phyloP scores from a whole-genome alignment of 2,329 filamentous ascomycete species.

The Trichoderma semiorbis region DNA sequence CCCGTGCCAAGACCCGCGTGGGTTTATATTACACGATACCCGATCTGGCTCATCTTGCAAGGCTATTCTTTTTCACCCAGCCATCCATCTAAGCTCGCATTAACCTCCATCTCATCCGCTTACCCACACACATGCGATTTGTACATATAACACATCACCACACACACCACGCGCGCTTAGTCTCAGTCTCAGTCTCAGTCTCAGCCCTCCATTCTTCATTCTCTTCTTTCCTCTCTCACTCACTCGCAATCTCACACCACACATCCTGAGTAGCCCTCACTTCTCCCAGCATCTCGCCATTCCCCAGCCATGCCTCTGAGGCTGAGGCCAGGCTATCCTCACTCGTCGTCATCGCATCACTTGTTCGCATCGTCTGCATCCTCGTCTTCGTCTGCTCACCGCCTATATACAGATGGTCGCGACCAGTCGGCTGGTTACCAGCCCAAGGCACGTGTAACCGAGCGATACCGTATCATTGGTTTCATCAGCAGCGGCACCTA shows the following conservation, averaged over 20 bases:
- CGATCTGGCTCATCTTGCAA: slow-evolving; percentile 19
- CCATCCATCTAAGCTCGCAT: slow-evolving; percentile 3
- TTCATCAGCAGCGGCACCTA: slow-evolving; percentile 99
- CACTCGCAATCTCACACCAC: neutral
- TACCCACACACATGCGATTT: neutral
- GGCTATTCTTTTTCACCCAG: slow-evolving; percentile 5
- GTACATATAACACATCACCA: neutral
- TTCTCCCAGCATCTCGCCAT: neutral
- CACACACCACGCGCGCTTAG: neutral
- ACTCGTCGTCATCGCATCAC: slow-evolving; percentile 23
- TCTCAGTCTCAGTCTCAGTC: neutral
- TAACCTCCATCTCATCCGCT: slow-evolving; percentile 4
- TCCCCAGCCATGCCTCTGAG: slow-evolving; percentile 34
- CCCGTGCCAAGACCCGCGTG: neutral
- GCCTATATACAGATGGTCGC: slow-evolving; percentile 45
- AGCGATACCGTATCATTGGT: slow-evolving; percentile 93
- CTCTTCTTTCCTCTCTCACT: slow-evolving; percentile 8
- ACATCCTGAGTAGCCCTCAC: neutral
- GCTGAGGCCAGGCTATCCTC: slow-evolving; percentile 29
- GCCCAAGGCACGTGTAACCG: slow-evolving; percentile 82
- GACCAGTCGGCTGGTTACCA: slow-evolving; percentile 57
- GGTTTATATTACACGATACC: slow-evolving; percentile 14
- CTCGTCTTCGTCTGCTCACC: slow-evolving; percentile 34
- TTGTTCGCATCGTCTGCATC: slow-evolving; percentile 13
- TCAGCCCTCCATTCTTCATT: neutral